Conservation (phyloP, 768 basidiomycete species). For the Panaeolus cyanescens region DNA sequence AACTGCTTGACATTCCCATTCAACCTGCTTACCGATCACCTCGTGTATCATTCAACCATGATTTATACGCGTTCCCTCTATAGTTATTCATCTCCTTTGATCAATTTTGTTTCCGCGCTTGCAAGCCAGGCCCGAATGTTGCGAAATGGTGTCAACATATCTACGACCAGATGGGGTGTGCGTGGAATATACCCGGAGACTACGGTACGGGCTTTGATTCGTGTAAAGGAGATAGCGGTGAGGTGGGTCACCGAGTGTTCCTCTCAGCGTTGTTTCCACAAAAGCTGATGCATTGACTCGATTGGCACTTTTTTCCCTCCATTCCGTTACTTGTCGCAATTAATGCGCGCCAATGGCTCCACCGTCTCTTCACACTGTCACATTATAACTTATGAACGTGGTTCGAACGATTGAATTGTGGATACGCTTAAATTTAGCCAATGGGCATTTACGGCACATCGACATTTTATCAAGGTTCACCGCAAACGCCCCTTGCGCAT, state of each 20-base stretch:
- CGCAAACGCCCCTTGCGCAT: not conserved
- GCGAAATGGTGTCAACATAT: conserved; percentile 63
- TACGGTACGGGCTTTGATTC: conserved; percentile 50
- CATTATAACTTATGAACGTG: not conserved
- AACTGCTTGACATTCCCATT: not conserved
- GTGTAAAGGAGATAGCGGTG: conserved; percentile 54
- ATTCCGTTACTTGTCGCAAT: not conserved
- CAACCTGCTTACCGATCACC: not conserved
- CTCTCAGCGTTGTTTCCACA: not conserved
- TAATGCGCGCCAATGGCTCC: conserved; percentile 1
- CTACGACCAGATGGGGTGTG: conserved; percentile 55
- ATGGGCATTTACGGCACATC: conserved; percentile 3
- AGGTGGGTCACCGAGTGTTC: conserved; percentile 30
- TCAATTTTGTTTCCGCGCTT: conserved; percentile 75
- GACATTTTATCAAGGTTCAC: conserved; percentile 1
- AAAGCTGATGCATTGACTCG: not conserved
- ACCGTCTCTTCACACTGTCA: not conserved
- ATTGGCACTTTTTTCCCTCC: not conserved
- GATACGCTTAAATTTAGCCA: conserved; percentile 1
- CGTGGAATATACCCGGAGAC: conserved; percentile 62
- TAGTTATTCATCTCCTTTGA: conserved; percentile 63
- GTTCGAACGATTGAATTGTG: not conserved
- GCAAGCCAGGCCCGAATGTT: conserved; percentile 52
- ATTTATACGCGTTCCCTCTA: not conserved
- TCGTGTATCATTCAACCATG: conserved; percentile 4